phyloP scores from a whole-genome alignment of 2,329 filamentous ascomycete species.

The Talaromyces verruculosus region DNA sequence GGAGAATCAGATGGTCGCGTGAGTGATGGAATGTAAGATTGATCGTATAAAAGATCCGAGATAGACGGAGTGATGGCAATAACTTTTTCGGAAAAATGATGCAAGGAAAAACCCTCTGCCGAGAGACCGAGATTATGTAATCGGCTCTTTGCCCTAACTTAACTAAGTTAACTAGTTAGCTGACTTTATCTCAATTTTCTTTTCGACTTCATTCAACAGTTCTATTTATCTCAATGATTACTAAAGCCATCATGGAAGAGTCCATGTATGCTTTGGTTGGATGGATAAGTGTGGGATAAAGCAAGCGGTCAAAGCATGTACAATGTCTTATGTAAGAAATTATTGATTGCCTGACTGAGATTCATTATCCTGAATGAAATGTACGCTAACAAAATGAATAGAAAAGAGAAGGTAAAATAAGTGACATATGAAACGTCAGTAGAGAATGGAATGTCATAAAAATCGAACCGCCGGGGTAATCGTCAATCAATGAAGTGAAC shows the following conservation, averaged over 20 bases:
- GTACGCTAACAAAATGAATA: background rate
- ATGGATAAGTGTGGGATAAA: background rate
- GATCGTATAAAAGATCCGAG: background rate
- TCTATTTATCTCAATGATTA: background rate
- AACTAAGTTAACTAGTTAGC: no score
- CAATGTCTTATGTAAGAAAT: background rate
- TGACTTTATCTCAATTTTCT: no score
- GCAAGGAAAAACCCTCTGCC: slow-evolving; percentile 18
- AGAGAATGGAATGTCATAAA: background rate
- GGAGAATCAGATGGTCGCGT: slow-evolving; percentile 12
- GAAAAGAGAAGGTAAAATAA: background rate
- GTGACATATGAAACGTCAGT: background rate
- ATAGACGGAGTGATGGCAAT: background rate
- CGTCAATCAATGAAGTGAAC: background rate
- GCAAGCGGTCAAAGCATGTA: background rate
- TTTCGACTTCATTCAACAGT: background rate
- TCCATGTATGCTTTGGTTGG: background rate
- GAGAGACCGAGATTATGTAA: slow-evolving; percentile 22
- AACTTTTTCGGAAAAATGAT: slow-evolving; percentile 18
- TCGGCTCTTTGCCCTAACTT: background rate
- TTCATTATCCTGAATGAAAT: background rate
- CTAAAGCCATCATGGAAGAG: background rate
- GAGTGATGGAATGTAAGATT: background rate
- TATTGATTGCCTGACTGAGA: background rate
- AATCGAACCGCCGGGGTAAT: background rate